These are phyloP conservation scores for Pyrus bretschneideri DNA, from an alignment of 306 rosid genomes.

Conservation along the genomic window DNA sequence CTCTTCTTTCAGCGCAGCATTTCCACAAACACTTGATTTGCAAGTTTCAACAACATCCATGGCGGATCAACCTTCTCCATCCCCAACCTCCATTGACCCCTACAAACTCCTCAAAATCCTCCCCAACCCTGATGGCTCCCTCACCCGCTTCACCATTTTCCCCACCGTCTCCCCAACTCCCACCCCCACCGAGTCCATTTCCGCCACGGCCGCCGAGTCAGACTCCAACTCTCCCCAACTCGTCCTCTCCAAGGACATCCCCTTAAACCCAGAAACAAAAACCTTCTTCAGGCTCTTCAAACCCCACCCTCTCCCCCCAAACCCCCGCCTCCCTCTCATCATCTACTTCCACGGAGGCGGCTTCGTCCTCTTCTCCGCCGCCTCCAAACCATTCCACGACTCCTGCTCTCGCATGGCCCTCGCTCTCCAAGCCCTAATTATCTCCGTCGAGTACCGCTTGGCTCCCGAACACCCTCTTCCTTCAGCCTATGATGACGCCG, in stretches of 20 bases:
- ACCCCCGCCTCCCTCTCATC: conserved; percentile 25
- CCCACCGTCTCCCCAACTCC: conserved; percentile 25
- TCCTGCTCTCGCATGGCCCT: conserved; percentile 28
- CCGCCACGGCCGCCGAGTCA: neutral
- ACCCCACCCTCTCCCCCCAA: conserved; percentile 38
- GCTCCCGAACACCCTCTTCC: conserved; percentile 85
- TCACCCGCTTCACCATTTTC: conserved; percentile 27
- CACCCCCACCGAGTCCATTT: neutral
- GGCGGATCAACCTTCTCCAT: conserved; percentile 21
- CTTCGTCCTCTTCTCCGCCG: conserved; percentile 52
- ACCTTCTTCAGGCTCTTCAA: conserved; percentile 63
- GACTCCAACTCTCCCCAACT: conserved; percentile 7
- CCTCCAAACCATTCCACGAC: conserved; percentile 43
- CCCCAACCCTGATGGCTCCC: conserved; percentile 58
- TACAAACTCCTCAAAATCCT: conserved; percentile 36
- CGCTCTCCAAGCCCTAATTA: conserved; percentile 23
- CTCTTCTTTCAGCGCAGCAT: neutral
- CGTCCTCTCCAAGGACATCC: conserved; percentile 44
- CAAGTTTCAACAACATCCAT: conserved; percentile 12
- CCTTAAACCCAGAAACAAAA: conserved; percentile 33
- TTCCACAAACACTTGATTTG: neutral
- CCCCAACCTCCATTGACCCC: conserved; percentile 24
- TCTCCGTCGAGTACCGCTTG: conserved; percentile 71
- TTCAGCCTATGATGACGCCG: conserved; percentile 69
- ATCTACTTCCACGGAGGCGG: conserved; percentile 84